Conservation (phyloP, 345 rosid species). For the Citrus reticulata region DNA sequence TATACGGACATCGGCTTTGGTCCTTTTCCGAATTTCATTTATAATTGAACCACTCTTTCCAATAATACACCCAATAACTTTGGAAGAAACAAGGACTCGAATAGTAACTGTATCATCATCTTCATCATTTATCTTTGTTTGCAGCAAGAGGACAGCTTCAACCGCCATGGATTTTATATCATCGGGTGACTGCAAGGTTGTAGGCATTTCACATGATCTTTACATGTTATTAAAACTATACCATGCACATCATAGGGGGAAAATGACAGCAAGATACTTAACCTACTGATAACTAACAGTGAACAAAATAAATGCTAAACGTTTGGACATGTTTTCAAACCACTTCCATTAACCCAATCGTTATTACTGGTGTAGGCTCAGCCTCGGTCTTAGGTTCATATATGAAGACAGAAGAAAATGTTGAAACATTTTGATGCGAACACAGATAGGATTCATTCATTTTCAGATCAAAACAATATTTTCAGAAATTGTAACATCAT, state of each 20-base stretch:
- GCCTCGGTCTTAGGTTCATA: not conserved
- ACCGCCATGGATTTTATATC: conserved; percentile 95
- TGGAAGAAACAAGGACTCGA: conserved; percentile 80
- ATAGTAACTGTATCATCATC: conserved; percentile 55
- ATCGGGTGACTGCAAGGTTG: conserved; percentile 60
- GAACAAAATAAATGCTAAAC: not conserved
- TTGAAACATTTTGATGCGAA: not conserved
- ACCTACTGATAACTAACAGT: not conserved
- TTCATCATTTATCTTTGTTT: conserved; percentile 81
- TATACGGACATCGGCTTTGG: conserved; percentile 75
- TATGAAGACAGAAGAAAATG: not conserved
- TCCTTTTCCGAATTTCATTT: conserved; percentile 85
- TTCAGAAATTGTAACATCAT: not conserved
- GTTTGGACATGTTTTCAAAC: not conserved
- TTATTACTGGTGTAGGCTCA: not conserved
- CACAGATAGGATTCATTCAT: not conserved
- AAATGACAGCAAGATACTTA: not conserved
- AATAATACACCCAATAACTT: conserved; percentile 88
- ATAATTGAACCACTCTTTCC: conserved; percentile 92
- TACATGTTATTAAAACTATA: not conserved
- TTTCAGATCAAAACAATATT: not conserved
- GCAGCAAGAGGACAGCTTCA: conserved; percentile 86
- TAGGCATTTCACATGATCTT: not conserved
- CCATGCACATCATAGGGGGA: not conserved
- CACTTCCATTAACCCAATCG: not conserved